phyloP scores from a whole-genome alignment of 306 rosid genomes.

The Rosa rugosa region DNA sequence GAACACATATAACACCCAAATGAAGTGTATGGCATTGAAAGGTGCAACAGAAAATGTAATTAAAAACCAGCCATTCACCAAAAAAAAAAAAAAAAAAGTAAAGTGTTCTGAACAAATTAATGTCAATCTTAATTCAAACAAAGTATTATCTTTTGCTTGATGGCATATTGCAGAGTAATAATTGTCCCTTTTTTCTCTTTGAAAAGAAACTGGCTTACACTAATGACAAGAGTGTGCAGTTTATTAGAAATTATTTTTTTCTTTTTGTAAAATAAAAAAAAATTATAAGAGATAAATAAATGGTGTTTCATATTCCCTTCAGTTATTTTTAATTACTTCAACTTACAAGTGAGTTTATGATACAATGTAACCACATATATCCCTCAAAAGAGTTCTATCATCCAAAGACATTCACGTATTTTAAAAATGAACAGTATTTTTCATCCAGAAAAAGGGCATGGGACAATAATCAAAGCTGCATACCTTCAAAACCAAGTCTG shows the following conservation, averaged over 20 bases:
- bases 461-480: slow-evolving; percentile 7
- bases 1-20: slow-evolving; percentile 32
- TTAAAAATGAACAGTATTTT: background rate
- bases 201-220: background rate
- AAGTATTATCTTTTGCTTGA: background rate
- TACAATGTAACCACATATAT: background rate
- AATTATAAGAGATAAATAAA: background rate
- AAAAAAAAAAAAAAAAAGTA: background rate
- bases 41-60: slow-evolving; percentile 17
- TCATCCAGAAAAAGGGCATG: background rate
- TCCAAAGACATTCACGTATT: background rate
- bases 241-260: background rate
- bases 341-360: background rate
- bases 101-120: background rate
- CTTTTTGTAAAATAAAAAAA: background rate
- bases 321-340: background rate
- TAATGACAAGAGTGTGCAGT: background rate
- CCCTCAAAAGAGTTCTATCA: background rate
- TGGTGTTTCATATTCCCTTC: background rate
- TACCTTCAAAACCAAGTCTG: slow-evolving; percentile 93
- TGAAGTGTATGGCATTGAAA: background rate
- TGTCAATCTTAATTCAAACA: slow-evolving; percentile 2
- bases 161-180: background rate
- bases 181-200: background rate
- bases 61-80: slow-evolving; percentile 10